phyloP scores from a whole-genome alignment of 2,329 filamentous ascomycete species.

The Stemphylium vesicarium region DNA sequence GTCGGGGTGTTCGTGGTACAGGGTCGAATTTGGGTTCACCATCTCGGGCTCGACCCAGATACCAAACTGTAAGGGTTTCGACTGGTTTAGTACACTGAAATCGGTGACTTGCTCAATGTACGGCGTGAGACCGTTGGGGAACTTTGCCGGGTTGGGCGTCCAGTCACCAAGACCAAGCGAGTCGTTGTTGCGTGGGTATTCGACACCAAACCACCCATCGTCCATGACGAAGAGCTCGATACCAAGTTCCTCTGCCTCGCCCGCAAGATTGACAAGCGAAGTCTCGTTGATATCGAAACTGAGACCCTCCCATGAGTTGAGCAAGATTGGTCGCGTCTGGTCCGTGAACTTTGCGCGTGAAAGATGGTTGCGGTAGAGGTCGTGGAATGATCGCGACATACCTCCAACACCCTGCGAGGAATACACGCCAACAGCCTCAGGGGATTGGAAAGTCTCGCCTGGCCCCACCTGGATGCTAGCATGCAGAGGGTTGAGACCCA shows the following conservation, averaged over 20 bases:
- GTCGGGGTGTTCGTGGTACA: conserved; percentile 68
- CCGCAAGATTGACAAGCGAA: conserved; percentile 62
- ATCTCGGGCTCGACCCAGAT: conserved; percentile 74
- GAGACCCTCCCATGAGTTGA: conserved; percentile 72
- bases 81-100: conserved; percentile 56
- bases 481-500: conserved; percentile 67
- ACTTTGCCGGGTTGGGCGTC: conserved; percentile 63
- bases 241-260: conserved; percentile 64
- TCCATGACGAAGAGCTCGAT: conserved; percentile 70
- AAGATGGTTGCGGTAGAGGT: conserved; percentile 66
- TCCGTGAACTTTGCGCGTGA: conserved; percentile 63
- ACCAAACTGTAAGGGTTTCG: conserved; percentile 63
- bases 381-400: conserved; percentile 68
- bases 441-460: conserved; percentile 64
- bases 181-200: conserved; percentile 66
- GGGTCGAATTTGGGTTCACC: conserved; percentile 67
- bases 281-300: conserved; percentile 65
- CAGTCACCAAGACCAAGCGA: conserved; percentile 68
- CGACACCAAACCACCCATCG: conserved; percentile 71
- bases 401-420: conserved; percentile 65
- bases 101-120: conserved; percentile 60
- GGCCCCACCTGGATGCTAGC: conserved; percentile 64
- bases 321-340: conserved; percentile 60
- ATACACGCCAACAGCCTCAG: conserved; percentile 68
- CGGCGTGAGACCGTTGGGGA: conserved; percentile 62